phyloP scores from a whole-genome alignment of 2,329 filamentous ascomycete species.

The Penicillium hordei region DNA sequence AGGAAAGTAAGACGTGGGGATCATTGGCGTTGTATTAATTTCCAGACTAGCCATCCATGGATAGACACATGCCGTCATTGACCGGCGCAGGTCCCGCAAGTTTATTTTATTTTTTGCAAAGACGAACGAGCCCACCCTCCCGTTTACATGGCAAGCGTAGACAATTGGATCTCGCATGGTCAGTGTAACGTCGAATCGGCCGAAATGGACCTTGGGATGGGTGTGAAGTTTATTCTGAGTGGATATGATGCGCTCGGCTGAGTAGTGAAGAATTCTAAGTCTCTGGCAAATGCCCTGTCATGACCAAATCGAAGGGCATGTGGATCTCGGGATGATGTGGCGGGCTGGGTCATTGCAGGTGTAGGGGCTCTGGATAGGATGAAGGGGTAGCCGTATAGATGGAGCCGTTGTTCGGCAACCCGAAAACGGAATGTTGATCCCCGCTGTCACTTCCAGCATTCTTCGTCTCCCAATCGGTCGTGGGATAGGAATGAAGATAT shows the following conservation, averaged over 20 bases:
- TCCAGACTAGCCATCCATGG: background rate
- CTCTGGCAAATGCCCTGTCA: slow-evolving; percentile 6
- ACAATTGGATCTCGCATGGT: slow-evolving; percentile 12
- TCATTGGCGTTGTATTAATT: slow-evolving; percentile 19
- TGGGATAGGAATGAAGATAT: background rate
- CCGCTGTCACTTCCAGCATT: slow-evolving; percentile 10
- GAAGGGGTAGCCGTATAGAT: slow-evolving; percentile 8
- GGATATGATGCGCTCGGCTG: slow-evolving; percentile 13
- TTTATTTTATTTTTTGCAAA: slow-evolving; percentile 1
- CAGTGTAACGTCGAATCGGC: slow-evolving; percentile 25
- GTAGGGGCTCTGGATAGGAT: background rate
- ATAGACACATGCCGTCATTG: slow-evolving; percentile 26
- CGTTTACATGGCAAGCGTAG: slow-evolving; percentile 1
- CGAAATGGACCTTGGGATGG: background rate
- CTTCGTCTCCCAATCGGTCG: background rate
- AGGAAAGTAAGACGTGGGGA: slow-evolving; percentile 3
- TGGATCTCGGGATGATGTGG: slow-evolving; percentile 9
- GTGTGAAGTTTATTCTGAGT: slow-evolving; percentile 7
- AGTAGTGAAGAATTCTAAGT: slow-evolving; percentile 13
- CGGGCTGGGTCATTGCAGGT: slow-evolving; percentile 4
- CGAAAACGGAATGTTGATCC: slow-evolving; percentile 24
- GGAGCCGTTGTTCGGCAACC: slow-evolving; percentile 11
- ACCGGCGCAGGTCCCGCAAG: slow-evolving; percentile 16
- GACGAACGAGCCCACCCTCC: slow-evolving; percentile 17
- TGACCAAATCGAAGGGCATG: background rate